These are phyloP conservation scores for Lasiosphaeria hispida DNA, from an alignment of 495 filamentous ascomycete species.

Conservation along the genomic window DNA sequence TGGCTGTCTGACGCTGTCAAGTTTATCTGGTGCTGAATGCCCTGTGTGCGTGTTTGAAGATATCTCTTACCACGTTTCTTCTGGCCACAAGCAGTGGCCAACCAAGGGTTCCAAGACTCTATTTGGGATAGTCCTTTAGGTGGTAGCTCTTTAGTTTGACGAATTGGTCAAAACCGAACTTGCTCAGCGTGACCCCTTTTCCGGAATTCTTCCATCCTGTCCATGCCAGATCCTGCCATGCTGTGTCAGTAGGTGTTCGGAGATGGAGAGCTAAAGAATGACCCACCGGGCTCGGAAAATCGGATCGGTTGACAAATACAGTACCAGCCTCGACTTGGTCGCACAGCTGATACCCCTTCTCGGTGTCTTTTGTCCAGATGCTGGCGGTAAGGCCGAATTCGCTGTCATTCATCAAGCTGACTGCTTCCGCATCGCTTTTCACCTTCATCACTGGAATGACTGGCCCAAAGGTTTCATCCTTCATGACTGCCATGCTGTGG, in stretches of 20 bases:
- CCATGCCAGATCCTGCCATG: conserved; percentile 92
- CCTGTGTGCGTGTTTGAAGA: conserved; percentile 7
- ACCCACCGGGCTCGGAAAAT: conserved; percentile 89
- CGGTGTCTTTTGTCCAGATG: conserved; percentile 92
- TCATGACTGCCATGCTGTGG: conserved; percentile 89
- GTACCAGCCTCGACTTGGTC: conserved; percentile 89
- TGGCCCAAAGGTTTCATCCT: conserved; percentile 93
- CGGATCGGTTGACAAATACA: conserved; percentile 92
- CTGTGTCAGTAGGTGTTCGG: conserved; percentile 14
- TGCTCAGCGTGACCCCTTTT: conserved; percentile 83
- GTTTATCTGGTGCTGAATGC: conserved; percentile 10
- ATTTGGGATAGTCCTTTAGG: conserved; percentile 81
- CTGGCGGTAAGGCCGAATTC: conserved; percentile 94
- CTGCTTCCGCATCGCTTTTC: conserved; percentile 74
- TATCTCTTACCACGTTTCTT: conserved; percentile 24
- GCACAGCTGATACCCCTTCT: conserved; percentile 70
- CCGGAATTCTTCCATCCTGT: conserved; percentile 97
- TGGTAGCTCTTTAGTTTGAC: conserved; percentile 95
- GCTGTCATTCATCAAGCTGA: conserved; percentile 89
- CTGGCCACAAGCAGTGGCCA: conserved; percentile 15
- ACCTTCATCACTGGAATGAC: conserved; percentile 95
- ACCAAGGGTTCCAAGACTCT: conserved; percentile 28
- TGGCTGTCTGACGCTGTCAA: conserved; percentile 1
- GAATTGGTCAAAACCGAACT: conserved; percentile 90
- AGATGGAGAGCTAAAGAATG: background rate